A percentile compares a stretch with the other conserved stretches of the same genome.
phyloP scores from a whole-genome alignment of 306 rosid species.

The Dryas octopetala region DNA sequence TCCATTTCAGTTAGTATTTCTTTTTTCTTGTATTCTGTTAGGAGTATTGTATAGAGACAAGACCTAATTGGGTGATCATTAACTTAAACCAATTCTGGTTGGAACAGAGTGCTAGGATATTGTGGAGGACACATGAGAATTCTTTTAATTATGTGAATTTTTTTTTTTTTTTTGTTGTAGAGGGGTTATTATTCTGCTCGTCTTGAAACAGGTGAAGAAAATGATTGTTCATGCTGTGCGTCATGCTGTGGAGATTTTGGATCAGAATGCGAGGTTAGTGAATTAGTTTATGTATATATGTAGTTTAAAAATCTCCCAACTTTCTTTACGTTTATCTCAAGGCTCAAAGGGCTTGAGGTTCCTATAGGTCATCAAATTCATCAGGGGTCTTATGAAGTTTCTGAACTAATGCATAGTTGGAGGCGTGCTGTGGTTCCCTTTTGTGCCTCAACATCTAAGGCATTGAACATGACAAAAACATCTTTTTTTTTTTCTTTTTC shows the following conservation, averaged over 20 bases:
- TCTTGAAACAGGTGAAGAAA: constrained; percentile 62
- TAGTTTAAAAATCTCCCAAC: not conserved
- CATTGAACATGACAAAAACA: too few relatives aligned
- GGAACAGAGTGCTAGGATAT: not conserved
- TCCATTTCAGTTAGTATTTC: not conserved
- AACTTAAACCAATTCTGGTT: not conserved
- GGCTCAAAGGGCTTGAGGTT: too few relatives aligned
- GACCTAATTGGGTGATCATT: not conserved
- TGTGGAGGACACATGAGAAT: not conserved
- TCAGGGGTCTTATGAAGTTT: too few relatives aligned
- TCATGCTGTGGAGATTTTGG: constrained; percentile 27
- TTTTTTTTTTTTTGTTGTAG: not conserved
- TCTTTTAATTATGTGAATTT: not conserved
- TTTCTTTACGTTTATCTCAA: too few relatives aligned
- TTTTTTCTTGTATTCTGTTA: not conserved
- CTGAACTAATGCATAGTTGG: too few relatives aligned
- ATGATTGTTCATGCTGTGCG: constrained; percentile 56
- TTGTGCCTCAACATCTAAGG: too few relatives aligned
- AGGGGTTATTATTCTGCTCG: not conserved
- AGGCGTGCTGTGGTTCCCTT: too few relatives aligned
- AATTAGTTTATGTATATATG: not conserved
- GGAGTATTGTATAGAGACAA: not conserved
- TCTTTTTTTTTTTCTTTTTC: too few relatives aligned
- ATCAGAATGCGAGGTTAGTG: constrained; percentile 42
- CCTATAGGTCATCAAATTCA: too few relatives aligned